These are phyloP conservation scores for Zoysia pacifica DNA, from an alignment of 176 grass and related monocot genomes.

Conservation along the genomic window DNA sequence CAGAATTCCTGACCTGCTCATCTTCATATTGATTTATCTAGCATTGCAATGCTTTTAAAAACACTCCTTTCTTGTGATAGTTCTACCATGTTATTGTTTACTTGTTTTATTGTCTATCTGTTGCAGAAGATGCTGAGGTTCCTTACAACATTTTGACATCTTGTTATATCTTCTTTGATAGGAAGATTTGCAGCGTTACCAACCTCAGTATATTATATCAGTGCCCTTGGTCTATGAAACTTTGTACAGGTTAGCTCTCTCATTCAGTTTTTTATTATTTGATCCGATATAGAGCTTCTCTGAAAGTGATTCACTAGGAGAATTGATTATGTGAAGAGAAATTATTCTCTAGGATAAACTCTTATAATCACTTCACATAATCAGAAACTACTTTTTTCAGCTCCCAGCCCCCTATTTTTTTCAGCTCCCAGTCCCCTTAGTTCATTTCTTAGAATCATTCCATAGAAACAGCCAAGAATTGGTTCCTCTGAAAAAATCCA, in stretches of 20 bases:
- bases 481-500: too few relatives aligned
- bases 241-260: constrained; percentile 75
- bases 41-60: not conserved
- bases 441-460: too few relatives aligned
- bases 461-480: too few relatives aligned
- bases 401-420: too few relatives aligned
- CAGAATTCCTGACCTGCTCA: not conserved
- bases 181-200: constrained; percentile 90
- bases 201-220: constrained; percentile 85
- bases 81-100: constrained; percentile 15
- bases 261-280: not conserved
- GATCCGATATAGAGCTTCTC: not conserved
- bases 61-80: not conserved
- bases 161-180: constrained; percentile 64
- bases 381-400: too few relatives aligned
- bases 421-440: too few relatives aligned
- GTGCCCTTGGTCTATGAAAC: constrained; percentile 96
- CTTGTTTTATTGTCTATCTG: constrained; percentile 32
- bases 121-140: constrained; percentile 48
- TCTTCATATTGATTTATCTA: not conserved
- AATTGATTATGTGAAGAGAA: too few relatives aligned
- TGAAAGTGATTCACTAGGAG: too few relatives aligned
- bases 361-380: too few relatives aligned
- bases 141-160: constrained; percentile 48
- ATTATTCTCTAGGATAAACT: too few relatives aligned